phyloP scores from a whole-genome alignment of 1,284 basidiomycete genomes.

The Spongispora temasekensis region DNA sequence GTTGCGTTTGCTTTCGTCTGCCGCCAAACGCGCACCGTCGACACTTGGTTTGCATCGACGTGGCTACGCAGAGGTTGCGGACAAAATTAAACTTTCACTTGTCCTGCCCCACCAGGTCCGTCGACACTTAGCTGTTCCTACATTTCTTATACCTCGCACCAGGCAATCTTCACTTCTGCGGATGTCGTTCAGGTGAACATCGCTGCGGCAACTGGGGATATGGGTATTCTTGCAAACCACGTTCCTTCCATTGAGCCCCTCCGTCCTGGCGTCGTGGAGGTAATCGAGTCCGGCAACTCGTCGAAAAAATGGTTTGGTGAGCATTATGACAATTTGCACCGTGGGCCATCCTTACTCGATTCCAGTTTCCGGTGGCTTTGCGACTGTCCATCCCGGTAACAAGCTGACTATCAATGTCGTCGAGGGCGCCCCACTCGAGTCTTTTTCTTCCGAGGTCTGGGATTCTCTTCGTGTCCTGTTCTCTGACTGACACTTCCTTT shows the following conservation, averaged over 20 bases:
- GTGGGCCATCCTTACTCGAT: conserved; percentile 14
- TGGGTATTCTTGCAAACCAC: conserved; percentile 98
- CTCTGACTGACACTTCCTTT: conserved; percentile 12
- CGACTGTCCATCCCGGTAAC: conserved; percentile 98
- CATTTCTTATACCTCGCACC: conserved; percentile 18
- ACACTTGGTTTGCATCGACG: conserved; percentile 59
- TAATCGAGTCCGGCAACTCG: conserved; percentile 76
- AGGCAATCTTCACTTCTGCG: conserved; percentile 86
- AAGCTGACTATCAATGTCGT: conserved; percentile 95
- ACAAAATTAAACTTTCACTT: conserved; percentile 88
- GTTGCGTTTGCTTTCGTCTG: conserved; percentile 66
- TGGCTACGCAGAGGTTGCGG: conserved; percentile 85
- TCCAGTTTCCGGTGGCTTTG: conserved; percentile 94
- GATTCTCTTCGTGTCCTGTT: background rate
- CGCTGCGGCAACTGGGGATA: conserved; percentile 92
- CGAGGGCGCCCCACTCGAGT: conserved; percentile 92
- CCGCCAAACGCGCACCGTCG: conserved; percentile 59
- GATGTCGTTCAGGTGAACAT: conserved; percentile 96
- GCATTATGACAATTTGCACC: conserved; percentile 34
- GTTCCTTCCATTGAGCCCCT: conserved; percentile 92
- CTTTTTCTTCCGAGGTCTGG: conserved; percentile 83
- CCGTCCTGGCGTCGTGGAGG: conserved; percentile 90
- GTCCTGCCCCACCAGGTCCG: conserved; percentile 92
- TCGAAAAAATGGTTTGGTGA: conserved; percentile 96
- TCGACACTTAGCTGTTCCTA: conserved; percentile 20